phyloP scores from a whole-genome alignment of 805 yeast species.

The Saturnispora zaruensis region DNA sequence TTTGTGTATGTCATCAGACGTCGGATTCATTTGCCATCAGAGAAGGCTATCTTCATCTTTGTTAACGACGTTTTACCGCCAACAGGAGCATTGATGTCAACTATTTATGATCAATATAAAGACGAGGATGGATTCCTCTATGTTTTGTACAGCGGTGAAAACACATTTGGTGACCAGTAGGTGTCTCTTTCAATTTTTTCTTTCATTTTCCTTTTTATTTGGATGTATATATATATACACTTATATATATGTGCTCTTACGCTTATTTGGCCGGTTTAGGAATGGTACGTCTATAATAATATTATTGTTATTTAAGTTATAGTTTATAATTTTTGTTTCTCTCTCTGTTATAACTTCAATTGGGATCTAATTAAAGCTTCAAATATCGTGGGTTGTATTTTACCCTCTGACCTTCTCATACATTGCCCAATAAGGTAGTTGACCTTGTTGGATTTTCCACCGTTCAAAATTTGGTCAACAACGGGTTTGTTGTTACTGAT shows the following conservation, averaged over 20 bases:
- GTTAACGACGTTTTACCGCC: slow-evolving; percentile 97
- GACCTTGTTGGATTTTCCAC: slow-evolving; percentile 53
- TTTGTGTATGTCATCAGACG: slow-evolving; percentile 96
- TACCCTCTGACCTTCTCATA: slow-evolving; percentile 73
- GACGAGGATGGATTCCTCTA: slow-evolving; percentile 97
- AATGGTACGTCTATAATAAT: neutral
- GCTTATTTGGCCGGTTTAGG: neutral
- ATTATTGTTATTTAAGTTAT: neutral
- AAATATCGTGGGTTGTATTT: slow-evolving; percentile 27
- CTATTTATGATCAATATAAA: slow-evolving; percentile 92
- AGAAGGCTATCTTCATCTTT: slow-evolving; percentile 95
- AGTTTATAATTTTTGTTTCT: neutral
- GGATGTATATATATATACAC: neutral
- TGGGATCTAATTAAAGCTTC: slow-evolving; percentile 19
- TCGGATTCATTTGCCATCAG: slow-evolving; percentile 91
- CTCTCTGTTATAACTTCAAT: slow-evolving; percentile 8
- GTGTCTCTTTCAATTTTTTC: neutral
- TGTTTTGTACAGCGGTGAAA: slow-evolving; percentile 94
- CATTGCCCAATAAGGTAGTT: slow-evolving; percentile 78
- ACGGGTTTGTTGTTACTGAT: slow-evolving; percentile 38
- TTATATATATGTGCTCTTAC: neutral
- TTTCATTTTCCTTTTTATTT: neutral
- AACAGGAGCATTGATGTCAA: slow-evolving; percentile 93
- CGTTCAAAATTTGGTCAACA: slow-evolving; percentile 48
- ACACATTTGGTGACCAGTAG: slow-evolving; percentile 68